A percentile compares a stretch with the other conserved stretches of the same genome.
phyloP scores from a whole-genome alignment of 2,329 filamentous ascomycete genomes.

The Monosporascus sp. region DNA sequence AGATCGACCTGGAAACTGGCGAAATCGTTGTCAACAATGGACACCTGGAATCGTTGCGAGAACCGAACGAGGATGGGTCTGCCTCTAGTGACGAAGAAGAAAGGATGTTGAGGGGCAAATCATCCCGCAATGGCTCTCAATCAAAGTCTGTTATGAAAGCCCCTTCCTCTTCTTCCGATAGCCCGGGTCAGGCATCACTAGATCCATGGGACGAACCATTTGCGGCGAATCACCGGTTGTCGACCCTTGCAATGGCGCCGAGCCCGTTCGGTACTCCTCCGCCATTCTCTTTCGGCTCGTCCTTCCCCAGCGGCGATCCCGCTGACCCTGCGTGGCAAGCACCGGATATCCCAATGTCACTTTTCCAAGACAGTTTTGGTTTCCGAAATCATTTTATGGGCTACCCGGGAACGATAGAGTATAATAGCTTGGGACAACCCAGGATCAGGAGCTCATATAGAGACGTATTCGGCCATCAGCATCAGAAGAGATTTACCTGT shows the following conservation, averaged over 20 bases:
- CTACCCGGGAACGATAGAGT: constrained; percentile 4
- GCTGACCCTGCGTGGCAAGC: constrained; percentile 27
- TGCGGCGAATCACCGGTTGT: constrained; percentile 7
- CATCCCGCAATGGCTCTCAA: constrained; percentile 13
- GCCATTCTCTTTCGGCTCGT: constrained; percentile 13
- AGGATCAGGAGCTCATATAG: constrained; percentile 5
- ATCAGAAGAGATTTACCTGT: constrained; percentile 8
- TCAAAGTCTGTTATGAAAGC: constrained; percentile 8
- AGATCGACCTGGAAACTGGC: constrained; percentile 79
- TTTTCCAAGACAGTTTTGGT: constrained; percentile 25
- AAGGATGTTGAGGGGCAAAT: constrained; percentile 26
- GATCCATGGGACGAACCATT: constrained; percentile 6
- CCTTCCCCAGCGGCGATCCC: constrained; percentile 9
- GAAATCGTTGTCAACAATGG: constrained; percentile 87
- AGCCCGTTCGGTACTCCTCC: constrained; percentile 11
- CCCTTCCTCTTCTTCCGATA: constrained; percentile 3
- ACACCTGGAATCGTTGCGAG: constrained; percentile 56
- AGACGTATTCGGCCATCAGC: constrained; percentile 3
- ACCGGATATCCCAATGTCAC: constrained; percentile 17
- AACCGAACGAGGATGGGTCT: constrained; percentile 30
- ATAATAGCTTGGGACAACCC: constrained; percentile 7
- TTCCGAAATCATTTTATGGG: constrained; percentile 13
- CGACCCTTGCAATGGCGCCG: constrained; percentile 14
- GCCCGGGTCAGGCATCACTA: constrained; percentile 1
- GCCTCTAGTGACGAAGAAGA: constrained; percentile 28